Evolutionary conservation across 2,329 filamentous ascomycete genomes (phyloP).

Genomic region (Didymellaceae sp.): DNA sequence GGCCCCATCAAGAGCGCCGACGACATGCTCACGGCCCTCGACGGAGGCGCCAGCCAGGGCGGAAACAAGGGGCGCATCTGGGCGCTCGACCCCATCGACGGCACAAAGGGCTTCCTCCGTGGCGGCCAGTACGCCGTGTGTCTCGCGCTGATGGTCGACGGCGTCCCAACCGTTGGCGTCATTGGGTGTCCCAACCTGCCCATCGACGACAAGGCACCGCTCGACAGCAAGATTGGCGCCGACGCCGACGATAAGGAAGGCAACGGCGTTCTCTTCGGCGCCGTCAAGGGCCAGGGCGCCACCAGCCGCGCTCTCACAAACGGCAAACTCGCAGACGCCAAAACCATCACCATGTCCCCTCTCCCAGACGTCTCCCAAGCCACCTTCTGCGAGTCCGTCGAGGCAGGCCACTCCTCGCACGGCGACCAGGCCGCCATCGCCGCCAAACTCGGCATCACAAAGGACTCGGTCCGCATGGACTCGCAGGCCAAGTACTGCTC

Average conservation of each 20-base stretch:
- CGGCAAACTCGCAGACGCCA: conserved; percentile 61
- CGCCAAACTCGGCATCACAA: conserved; percentile 82
- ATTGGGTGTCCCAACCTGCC: conserved; percentile 96
- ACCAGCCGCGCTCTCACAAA: conserved; percentile 74
- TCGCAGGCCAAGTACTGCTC: conserved; percentile 98
- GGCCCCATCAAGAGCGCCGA: conserved; percentile 71
- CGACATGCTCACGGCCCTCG: conserved; percentile 65
- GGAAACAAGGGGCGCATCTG: conserved; percentile 82
- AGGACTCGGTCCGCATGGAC: conserved; percentile 92
- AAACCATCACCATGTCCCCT: conserved; percentile 79
- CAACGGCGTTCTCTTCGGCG: conserved; percentile 87
- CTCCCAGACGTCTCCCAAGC: conserved; percentile 77
- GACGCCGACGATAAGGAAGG: conserved; percentile 76
- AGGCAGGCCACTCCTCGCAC: conserved; percentile 90
- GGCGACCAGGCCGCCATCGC: conserved; percentile 87
- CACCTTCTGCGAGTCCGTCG: conserved; percentile 96
- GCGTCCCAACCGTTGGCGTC: conserved; percentile 91
- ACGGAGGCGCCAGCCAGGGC: conserved; percentile 70
- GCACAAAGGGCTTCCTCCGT: conserved; percentile 94
- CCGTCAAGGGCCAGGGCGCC: conserved; percentile 79
- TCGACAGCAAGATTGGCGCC: conserved; percentile 74
- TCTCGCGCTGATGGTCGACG: conserved; percentile 88
- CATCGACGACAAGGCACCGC: conserved; percentile 75
- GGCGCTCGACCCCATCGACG: conserved; percentile 97
- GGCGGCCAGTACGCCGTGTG: conserved; percentile 98